These are phyloP conservation scores for Elaeis oleifera DNA, from an alignment of 202 grass and related monocot genomes.

Conservation along the genomic window DNA sequence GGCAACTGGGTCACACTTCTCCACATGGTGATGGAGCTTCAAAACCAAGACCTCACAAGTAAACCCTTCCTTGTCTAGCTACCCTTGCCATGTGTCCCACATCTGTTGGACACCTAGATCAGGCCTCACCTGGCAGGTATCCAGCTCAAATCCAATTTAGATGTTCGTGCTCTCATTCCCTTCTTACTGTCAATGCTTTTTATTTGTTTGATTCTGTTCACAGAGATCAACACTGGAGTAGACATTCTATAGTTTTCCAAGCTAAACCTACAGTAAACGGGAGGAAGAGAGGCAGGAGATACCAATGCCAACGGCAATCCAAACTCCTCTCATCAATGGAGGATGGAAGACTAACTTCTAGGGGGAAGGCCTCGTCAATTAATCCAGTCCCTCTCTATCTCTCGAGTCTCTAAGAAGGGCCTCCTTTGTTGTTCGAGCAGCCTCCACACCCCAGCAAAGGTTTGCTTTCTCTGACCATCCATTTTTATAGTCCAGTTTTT, in stretches of 20 bases:
- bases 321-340: slow-evolving; percentile 59
- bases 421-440: slow-evolving; percentile 64
- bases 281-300: neutral
- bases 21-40: no score
- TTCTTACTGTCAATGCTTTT: slow-evolving; percentile 13
- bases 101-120: slow-evolving; percentile 53
- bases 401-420: slow-evolving; percentile 35
- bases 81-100: slow-evolving; percentile 37
- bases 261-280: neutral
- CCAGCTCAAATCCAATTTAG: slow-evolving; percentile 39
- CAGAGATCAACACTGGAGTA: neutral
- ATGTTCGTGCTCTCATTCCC: slow-evolving; percentile 40
- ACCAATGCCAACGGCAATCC: slow-evolving; percentile 38
- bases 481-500: neutral
- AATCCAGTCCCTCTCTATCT: slow-evolving; percentile 35
- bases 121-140: slow-evolving; percentile 38
- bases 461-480: neutral
- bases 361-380: slow-evolving; percentile 40
- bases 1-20: no score
- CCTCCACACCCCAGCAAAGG: slow-evolving; percentile 81
- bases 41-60: neutral
- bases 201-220: slow-evolving; percentile 22
- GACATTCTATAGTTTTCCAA: neutral
- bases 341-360: slow-evolving; percentile 64
- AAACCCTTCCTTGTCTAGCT: slow-evolving; percentile 41